phyloP scores from a whole-genome alignment of 2,329 filamentous ascomycete species.

The Magnaporthiopsis incrustans region DNA sequence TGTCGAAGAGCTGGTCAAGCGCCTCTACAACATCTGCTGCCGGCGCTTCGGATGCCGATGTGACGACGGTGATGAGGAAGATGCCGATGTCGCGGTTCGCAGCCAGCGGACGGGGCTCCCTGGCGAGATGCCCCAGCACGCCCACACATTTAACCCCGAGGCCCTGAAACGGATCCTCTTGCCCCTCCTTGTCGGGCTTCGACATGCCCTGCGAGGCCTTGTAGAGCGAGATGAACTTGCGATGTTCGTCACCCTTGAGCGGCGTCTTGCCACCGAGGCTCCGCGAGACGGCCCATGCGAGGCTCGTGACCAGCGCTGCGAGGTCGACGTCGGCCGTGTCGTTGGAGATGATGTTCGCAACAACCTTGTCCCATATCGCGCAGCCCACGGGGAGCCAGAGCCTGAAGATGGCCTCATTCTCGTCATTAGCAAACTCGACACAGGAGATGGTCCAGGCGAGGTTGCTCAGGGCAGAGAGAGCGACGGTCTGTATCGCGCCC shows the following conservation, averaged over 20 bases:
- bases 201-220: constrained; percentile 43
- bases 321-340: constrained; percentile 55
- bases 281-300: constrained; percentile 58
- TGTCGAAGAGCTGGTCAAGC: constrained; percentile 58
- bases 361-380: constrained; percentile 48
- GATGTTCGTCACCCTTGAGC: constrained; percentile 45
- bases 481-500: constrained; percentile 40
- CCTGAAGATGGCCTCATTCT: constrained; percentile 41
- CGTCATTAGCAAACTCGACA: constrained; percentile 48
- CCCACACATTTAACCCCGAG: constrained; percentile 60
- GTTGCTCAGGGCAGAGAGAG: constrained; percentile 57
- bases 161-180: constrained; percentile 50
- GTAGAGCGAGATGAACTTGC: constrained; percentile 58
- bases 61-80: constrained; percentile 51
- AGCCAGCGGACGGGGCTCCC: constrained; percentile 41
- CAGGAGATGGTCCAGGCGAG: constrained; percentile 59
- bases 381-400: constrained; percentile 47
- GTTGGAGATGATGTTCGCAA: constrained; percentile 48
- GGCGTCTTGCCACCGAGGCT: constrained; percentile 42
- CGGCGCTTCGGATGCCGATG: constrained; percentile 34
- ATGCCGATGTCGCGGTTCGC: constrained; percentile 56
- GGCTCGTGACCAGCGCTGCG: constrained; percentile 54
- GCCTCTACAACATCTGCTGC: constrained; percentile 52
- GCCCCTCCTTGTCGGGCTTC: constrained; percentile 17
- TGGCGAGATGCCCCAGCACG: constrained; percentile 55